phyloP scores from a whole-genome alignment of 78 protist genomes.

The Monosiga brevicollis region DNA sequence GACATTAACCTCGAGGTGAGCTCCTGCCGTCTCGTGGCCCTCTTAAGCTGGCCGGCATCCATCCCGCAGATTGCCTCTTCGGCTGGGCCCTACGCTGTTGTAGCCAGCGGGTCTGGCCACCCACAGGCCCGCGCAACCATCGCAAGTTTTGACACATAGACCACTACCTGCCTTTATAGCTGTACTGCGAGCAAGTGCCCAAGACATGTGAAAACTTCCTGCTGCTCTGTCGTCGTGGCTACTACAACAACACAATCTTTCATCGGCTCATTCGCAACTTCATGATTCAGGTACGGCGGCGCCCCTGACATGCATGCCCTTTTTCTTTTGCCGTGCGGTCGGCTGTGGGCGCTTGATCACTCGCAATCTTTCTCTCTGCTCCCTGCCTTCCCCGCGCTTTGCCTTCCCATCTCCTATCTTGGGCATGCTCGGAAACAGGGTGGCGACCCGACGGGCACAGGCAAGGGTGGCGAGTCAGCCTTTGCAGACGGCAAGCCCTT shows the following conservation, averaged over 20 bases:
- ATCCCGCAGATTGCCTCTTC: background rate
- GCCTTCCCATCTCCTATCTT: too few relatives aligned
- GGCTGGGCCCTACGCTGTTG: too few relatives aligned
- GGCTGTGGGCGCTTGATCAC: too few relatives aligned
- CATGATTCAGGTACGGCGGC: conserved; percentile 28
- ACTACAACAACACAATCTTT: conserved; percentile 53
- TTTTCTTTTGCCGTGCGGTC: too few relatives aligned
- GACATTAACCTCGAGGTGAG: conserved; percentile 45
- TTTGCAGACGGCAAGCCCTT: conserved; percentile 41
- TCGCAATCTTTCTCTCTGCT: too few relatives aligned
- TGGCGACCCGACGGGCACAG: conserved; percentile 76
- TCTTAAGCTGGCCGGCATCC: background rate
- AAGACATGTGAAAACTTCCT: conserved; percentile 71
- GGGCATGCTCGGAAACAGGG: too few relatives aligned
- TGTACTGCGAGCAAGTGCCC: conserved; percentile 66
- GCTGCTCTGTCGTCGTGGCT: conserved; percentile 26
- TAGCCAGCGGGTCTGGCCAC: too few relatives aligned
- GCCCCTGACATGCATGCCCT: too few relatives aligned
- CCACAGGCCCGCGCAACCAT: too few relatives aligned
- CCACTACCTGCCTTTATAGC: background rate
- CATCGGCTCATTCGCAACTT: conserved; percentile 66
- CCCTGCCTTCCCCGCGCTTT: background rate
- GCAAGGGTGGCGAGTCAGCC: conserved; percentile 61
- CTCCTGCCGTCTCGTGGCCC: background rate
- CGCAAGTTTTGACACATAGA: background rate